Evolutionary conservation across 805 yeast genomes (phyloP), one percentile per base, ranked within the genome.

Genomic region (Candida berthetii): DNA sequence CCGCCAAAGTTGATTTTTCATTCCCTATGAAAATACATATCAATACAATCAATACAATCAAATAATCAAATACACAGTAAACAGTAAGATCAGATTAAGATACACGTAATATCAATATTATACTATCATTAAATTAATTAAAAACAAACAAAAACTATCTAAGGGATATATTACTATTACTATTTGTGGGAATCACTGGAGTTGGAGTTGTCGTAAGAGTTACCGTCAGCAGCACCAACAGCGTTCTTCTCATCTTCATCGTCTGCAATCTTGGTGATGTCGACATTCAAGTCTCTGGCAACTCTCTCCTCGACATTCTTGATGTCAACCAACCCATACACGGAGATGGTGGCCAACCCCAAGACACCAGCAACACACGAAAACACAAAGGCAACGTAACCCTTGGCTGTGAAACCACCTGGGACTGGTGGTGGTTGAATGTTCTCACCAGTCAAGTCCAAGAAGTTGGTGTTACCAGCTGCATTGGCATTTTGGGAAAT

Each of bases 361-460:
- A 87, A 64, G 48, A 87, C 59, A 57, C 93, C 99, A 38, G 96
- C 77, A 52, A 91, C 56, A 71, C 86, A 78, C 7, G 96, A 87
- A 73, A 93, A 91, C 16, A 84, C 91, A 63, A 93, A 69, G 11
- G 98, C 98, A 41, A 91, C 95, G 60, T 84, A 82, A 71, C 99
- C 99, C 60, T 84, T 81, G 43, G 95, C 86, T 39, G 98, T 91
- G 77, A 93, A 93, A 16, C 97, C 97, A 36, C 72, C 59, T 36
- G 98, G 98, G 55, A 93, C 74, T 34, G 65, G 52, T 48, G 69
- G 68, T 28, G 49, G 68, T 68, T 90, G 97, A 32, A 73, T 70
- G 60, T 83, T 82, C 68, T 87, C 79, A 47, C 95, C 95, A 10
- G 71, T 62, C 52, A 93, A 72, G 61, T 91, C 82, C 43, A 78